Percentiles rank a stretch among this genome's conserved stretches.
Conservation (phyloP, 176 grass and related monocot genomes). For the Oryza meridionalis region DNA sequence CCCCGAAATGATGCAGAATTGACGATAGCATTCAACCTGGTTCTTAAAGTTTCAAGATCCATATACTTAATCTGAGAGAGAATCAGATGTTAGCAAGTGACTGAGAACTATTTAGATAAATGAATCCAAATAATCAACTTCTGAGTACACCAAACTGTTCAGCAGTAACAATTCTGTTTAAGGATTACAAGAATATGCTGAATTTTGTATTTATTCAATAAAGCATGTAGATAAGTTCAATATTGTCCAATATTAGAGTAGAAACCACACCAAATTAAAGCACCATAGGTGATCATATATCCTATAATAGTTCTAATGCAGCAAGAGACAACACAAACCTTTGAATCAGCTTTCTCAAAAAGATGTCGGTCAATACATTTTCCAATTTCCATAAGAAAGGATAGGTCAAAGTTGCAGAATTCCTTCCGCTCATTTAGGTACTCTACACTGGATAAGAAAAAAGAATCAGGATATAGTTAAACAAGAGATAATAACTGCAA, state of each 20-base stretch:
- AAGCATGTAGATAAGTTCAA: conserved; percentile 4
- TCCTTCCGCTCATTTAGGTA: conserved; percentile 30
- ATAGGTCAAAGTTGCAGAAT: conserved; percentile 16
- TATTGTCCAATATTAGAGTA: neutral
- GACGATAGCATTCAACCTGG: conserved; percentile 36
- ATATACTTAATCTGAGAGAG: conserved; percentile 41
- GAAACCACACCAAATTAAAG: conserved; percentile 12
- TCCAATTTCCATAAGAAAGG: conserved; percentile 13
- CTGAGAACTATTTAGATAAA: conserved; percentile 19
- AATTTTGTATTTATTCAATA: conserved; percentile 13
- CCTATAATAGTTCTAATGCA: conserved; percentile 16
- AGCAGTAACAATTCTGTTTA: neutral
- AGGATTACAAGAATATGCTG: conserved; percentile 3
- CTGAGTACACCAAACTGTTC: neutral
- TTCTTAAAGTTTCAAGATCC: conserved; percentile 41
- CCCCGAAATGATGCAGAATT: conserved; percentile 9
- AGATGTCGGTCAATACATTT: conserved; percentile 42
- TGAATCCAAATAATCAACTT: conserved; percentile 1
- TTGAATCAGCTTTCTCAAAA: conserved; percentile 17
- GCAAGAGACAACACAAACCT: conserved; percentile 43
- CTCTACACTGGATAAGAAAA: conserved; percentile 39
- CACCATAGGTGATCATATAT: neutral
- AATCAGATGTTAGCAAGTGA: conserved; percentile 30
- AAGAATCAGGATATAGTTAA: conserved; percentile 34
- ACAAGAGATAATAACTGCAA: neutral